Conservation (phyloP, 75 land plant genomes). For the Larix kaempferi region DNA sequence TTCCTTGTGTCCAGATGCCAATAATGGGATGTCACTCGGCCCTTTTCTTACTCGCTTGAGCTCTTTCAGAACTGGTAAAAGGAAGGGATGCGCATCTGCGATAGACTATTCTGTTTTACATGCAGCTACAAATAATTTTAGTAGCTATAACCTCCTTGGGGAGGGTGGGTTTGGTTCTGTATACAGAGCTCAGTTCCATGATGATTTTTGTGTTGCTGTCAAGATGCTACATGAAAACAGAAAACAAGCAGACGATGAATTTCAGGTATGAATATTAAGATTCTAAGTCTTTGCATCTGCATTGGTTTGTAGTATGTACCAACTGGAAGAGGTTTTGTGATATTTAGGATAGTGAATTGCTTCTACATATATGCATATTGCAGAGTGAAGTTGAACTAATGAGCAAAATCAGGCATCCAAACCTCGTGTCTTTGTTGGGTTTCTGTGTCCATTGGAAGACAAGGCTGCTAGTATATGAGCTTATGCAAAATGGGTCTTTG, state of each 20-base stretch:
- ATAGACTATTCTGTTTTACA: slow-evolving; percentile 22
- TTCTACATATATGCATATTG: not conserved
- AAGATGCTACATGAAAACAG: slow-evolving; percentile 20
- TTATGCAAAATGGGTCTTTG: slow-evolving; percentile 42
- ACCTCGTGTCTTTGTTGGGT: slow-evolving; percentile 37
- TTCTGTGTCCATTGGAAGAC: slow-evolving; percentile 21
- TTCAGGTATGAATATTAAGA: slow-evolving; percentile 2
- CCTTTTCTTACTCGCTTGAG: slow-evolving; percentile 5
- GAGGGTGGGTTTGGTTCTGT: slow-evolving; percentile 42
- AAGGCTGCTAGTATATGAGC: slow-evolving; percentile 32
- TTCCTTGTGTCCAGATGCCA: slow-evolving; percentile 21
- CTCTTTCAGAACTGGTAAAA: slow-evolving; percentile 5
- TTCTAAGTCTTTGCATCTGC: not conserved
- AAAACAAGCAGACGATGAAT: slow-evolving; percentile 3
- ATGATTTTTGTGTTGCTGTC: slow-evolving; percentile 33
- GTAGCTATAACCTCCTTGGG: slow-evolving; percentile 31
- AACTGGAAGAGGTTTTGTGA: not conserved
- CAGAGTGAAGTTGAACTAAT: slow-evolving; percentile 40
- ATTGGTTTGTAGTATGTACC: not conserved
- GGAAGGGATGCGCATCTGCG: slow-evolving; percentile 10
- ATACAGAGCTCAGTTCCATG: slow-evolving; percentile 27
- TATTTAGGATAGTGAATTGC: no score
- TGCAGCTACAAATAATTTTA: slow-evolving; percentile 35
- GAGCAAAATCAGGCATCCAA: slow-evolving; percentile 39
- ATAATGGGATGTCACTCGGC: slow-evolving; percentile 19